Conservation (phyloP, 306 rosid species). For the Malus fusca region DNA sequence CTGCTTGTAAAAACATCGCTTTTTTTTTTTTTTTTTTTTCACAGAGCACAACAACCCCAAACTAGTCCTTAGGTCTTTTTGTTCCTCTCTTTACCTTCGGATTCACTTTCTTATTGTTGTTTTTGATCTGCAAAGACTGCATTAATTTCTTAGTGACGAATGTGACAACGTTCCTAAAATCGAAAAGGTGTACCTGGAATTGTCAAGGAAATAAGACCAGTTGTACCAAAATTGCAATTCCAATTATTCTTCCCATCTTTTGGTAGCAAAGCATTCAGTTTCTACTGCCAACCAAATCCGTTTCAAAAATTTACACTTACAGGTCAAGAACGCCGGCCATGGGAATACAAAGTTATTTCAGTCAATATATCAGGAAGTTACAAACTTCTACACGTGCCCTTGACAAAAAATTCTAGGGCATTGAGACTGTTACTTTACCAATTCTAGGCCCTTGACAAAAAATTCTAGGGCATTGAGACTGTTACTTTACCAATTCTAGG, state of each 20-base stretch:
- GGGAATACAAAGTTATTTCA: neutral
- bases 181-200: neutral
- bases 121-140: neutral
- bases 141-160: neutral
- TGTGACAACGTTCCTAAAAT: neutral
- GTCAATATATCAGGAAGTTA: neutral
- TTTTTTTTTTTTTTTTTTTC: too few relatives aligned
- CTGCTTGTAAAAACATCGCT: too few relatives aligned
- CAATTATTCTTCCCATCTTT: too few relatives aligned
- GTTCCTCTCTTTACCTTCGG: neutral
- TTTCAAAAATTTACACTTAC: neutral
- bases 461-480: neutral
- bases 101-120: neutral
- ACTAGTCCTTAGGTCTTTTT: neutral
- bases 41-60: too few relatives aligned
- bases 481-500: too few relatives aligned
- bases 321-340: neutral
- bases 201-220: neutral
- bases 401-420: neutral
- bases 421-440: neutral
- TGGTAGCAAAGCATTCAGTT: neutral
- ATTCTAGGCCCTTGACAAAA: neutral
- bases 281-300: too few relatives aligned
- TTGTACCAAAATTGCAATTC: too few relatives aligned
- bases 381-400: neutral